phyloP scores from a whole-genome alignment of 2,329 filamentous ascomycete genomes.

The Fusarium paranaense region DNA sequence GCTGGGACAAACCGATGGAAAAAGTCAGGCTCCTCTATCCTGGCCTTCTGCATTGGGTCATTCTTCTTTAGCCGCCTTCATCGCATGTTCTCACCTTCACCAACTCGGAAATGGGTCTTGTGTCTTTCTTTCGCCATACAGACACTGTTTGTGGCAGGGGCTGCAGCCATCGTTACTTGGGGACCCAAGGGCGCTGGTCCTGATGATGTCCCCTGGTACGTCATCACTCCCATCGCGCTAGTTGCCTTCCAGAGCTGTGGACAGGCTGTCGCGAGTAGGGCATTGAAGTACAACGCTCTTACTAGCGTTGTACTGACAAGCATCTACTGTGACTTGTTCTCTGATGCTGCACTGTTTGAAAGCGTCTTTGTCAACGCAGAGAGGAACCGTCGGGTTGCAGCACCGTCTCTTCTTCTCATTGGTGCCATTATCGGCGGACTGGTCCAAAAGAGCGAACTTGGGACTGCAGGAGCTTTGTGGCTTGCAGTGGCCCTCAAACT shows the following conservation, averaged over 20 bases:
- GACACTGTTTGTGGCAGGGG: conserved; percentile 59
- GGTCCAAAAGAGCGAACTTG: conserved; percentile 60
- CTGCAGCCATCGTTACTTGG: conserved; percentile 66
- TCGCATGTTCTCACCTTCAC: conserved; percentile 60
- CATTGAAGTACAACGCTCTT: conserved; percentile 75
- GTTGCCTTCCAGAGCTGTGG: conserved; percentile 83
- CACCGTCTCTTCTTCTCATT: conserved; percentile 60
- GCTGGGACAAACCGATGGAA: conserved; percentile 61
- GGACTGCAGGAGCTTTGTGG: conserved; percentile 68
- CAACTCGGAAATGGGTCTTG: conserved; percentile 74
- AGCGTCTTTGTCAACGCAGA: conserved; percentile 56
- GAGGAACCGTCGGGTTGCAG: conserved; percentile 62
- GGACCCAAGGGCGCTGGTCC: conserved; percentile 53
- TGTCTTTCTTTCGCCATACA: conserved; percentile 68
- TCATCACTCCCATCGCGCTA: conserved; percentile 74
- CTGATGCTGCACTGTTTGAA: conserved; percentile 65
- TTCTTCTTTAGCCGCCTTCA: conserved; percentile 79
- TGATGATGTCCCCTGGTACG: conserved; percentile 66
- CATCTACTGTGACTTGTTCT: conserved; percentile 84
- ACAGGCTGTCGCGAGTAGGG: conserved; percentile 80
- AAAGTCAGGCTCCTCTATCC: conserved; percentile 71
- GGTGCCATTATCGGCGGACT: conserved; percentile 64
- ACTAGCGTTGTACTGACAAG: conserved; percentile 85
- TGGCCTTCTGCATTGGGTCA: conserved; percentile 78
- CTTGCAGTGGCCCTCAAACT: conserved; percentile 68